phyloP scores from a whole-genome alignment of 2,329 filamentous ascomycete genomes.

The Penicillium thymicola region DNA sequence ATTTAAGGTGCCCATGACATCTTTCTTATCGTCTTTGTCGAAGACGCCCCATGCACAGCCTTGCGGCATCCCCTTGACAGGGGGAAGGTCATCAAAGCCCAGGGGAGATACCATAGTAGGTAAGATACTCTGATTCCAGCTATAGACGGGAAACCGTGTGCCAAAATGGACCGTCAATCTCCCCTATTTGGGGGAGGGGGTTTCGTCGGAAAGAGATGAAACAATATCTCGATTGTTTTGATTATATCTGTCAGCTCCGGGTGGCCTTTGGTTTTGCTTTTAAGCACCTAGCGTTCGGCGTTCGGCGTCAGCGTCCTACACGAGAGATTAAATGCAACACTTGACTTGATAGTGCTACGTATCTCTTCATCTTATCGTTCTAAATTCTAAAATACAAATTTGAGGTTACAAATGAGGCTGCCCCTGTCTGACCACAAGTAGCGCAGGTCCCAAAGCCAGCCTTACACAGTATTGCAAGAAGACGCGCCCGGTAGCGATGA shows the following conservation, averaged over 20 bases:
- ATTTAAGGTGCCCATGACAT: constrained; percentile 46
- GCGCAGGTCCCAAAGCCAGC: not conserved
- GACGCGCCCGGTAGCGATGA: not conserved
- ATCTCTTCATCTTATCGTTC: constrained; percentile 3
- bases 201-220: not conserved
- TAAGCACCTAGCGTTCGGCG: not conserved
- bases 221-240: not conserved
- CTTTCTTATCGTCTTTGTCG: constrained; percentile 40
- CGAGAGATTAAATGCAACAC: not conserved
- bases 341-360: not conserved
- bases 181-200: not conserved
- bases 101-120: constrained; percentile 15
- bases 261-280: not conserved
- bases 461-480: constrained; percentile 6
- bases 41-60: constrained; percentile 46
- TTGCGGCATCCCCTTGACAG: constrained; percentile 41
- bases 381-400: constrained; percentile 18
- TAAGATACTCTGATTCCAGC: not conserved
- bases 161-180: not conserved
- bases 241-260: not conserved
- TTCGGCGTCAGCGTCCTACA: not conserved
- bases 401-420: constrained; percentile 11
- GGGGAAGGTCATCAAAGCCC: constrained; percentile 42
- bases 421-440: constrained; percentile 6
- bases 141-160: not conserved